These are phyloP conservation scores for Cercospora janseana DNA, from an alignment of 2,329 filamentous ascomycete genomes.

Conservation along the genomic window DNA sequence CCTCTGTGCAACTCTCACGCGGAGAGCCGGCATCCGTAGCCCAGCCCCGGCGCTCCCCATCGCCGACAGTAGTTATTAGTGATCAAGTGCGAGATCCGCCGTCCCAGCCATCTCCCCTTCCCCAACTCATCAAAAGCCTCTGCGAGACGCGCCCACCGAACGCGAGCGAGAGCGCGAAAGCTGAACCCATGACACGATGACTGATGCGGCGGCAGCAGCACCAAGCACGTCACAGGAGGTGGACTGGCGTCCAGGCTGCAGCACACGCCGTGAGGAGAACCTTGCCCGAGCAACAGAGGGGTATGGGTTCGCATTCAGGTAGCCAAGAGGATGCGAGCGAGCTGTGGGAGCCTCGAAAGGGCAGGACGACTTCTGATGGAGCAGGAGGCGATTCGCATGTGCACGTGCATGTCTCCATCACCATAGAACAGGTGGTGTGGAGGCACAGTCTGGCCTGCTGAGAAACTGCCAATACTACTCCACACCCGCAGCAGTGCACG, in stretches of 20 bases:
- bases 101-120: too few relatives aligned
- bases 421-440: not conserved
- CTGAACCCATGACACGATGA: not conserved
- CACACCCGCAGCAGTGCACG: not conserved
- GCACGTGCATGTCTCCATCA: not conserved
- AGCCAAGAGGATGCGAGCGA: too few relatives aligned
- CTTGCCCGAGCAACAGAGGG: slow-evolving; percentile 14
- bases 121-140: too few relatives aligned
- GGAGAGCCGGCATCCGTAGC: not conserved
- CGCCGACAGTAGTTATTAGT: too few relatives aligned
- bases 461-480: too few relatives aligned
- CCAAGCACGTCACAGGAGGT: not conserved
- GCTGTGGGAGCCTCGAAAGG: not conserved
- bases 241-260: not conserved
- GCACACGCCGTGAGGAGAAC: slow-evolving; percentile 11
- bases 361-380: too few relatives aligned
- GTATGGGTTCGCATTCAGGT: not conserved
- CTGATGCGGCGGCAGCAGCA: not conserved
- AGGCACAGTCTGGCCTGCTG: too few relatives aligned
- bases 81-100: too few relatives aligned
- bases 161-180: not conserved
- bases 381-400: not conserved
- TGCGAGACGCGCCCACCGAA: not conserved
- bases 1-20: not conserved
- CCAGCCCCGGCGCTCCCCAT: not conserved